Conservation (phyloP, 2,329 filamentous ascomycete species). For the Colletotrichum australisinense region DNA sequence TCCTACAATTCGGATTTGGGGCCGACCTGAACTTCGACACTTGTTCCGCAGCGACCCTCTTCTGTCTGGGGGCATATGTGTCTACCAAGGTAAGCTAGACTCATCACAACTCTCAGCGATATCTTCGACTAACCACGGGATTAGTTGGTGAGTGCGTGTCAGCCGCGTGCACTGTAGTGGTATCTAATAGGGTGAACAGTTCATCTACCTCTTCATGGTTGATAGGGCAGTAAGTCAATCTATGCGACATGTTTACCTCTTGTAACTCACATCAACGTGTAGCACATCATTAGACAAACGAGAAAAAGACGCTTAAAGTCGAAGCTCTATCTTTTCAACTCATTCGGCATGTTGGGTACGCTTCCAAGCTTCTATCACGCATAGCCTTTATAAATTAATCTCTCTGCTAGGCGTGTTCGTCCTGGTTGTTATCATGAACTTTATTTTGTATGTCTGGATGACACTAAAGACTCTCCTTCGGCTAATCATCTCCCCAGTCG, state of each 20-base stretch:
- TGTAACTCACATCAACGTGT: background rate
- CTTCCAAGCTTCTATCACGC: fast-evolving
- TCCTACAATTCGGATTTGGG: conserved; percentile 26
- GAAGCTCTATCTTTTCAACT: conserved; percentile 21
- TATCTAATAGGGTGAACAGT: background rate
- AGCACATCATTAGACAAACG: conserved; percentile 30
- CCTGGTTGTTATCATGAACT: conserved; percentile 25
- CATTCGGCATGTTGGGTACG: conserved; percentile 29
- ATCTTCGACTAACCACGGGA: background rate
- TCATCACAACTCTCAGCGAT: background rate
- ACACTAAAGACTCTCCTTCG: fast-evolving
- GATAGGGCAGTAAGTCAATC: conserved; percentile 17
- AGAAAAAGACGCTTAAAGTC: conserved; percentile 21
- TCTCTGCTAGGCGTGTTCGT: conserved; percentile 2
- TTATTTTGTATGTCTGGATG: conserved; percentile 13
- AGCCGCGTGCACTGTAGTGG: fast-evolving
- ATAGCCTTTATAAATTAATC: background rate
- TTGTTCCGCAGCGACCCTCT: conserved; percentile 24
- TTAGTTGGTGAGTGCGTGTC: background rate
- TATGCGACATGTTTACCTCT: fast-evolving
- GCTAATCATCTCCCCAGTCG: background rate
- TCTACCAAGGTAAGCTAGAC: conserved; percentile 18
- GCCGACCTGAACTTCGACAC: conserved; percentile 22
- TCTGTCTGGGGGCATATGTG: conserved; percentile 26
- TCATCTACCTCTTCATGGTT: conserved; percentile 33